Evolutionary conservation across 179 eudicot genomes (phyloP).

Genomic region (Pouteria campechiana): DNA sequence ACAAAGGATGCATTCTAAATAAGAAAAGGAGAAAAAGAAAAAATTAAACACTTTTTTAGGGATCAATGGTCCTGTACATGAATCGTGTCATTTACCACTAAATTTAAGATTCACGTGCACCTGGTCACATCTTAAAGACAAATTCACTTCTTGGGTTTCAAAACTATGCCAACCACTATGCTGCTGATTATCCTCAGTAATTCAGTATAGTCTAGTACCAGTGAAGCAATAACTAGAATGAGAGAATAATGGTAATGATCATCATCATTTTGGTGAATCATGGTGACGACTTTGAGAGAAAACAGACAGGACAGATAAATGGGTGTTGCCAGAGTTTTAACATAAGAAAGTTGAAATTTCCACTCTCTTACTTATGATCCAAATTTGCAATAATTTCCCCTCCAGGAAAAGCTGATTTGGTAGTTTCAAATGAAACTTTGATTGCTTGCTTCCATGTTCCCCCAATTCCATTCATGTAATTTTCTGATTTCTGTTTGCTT

Average conservation of each 20-base stretch:
- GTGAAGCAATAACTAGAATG: no score
- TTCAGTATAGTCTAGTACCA: no score
- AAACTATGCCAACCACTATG: no score
- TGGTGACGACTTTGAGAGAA: neutral
- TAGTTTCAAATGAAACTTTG: slow-evolving; percentile 41
- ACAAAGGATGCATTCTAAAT: no score
- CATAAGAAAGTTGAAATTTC: neutral
- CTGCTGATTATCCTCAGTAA: no score
- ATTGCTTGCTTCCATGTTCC: slow-evolving; percentile 86
- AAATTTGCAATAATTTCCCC: slow-evolving; percentile 48
- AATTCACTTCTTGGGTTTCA: no score
- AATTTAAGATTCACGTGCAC: no score
- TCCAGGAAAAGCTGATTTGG: slow-evolving; percentile 41
- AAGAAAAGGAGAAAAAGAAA: no score
- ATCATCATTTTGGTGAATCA: neutral
- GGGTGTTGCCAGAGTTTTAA: neutral
- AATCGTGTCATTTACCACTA: no score
- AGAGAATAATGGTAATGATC: neutral
- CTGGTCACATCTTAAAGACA: no score
- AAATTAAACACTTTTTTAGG: no score
- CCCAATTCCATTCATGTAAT: slow-evolving; percentile 34
- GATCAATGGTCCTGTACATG: no score
- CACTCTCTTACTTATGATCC: slow-evolving; percentile 48
- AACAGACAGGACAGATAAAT: neutral
- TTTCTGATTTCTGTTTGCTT: slow-evolving; percentile 30